These are phyloP conservation scores for Pythium aquatile DNA, from an alignment of 352 stramenopile species.

Conservation along the genomic window DNA sequence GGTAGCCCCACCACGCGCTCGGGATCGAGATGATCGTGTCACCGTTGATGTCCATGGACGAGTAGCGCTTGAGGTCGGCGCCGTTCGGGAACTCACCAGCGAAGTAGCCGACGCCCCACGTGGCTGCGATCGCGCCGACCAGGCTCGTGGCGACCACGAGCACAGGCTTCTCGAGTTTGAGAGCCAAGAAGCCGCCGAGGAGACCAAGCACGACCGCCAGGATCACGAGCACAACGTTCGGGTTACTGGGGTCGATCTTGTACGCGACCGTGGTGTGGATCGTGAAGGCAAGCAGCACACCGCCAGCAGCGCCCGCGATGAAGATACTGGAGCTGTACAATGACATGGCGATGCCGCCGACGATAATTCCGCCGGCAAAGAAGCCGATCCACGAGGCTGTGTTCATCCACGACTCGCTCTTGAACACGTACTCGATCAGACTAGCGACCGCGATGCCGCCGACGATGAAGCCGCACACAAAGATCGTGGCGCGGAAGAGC, in stretches of 20 bases:
- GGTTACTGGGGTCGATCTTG: conserved; percentile 34
- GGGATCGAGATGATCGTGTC: conserved; percentile 43
- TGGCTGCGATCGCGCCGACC: conserved; percentile 36
- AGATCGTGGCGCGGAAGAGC: conserved; percentile 48
- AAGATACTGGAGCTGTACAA: conserved; percentile 54
- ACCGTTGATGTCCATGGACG: conserved; percentile 30
- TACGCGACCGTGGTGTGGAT: conserved; percentile 44
- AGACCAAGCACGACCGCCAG: conserved; percentile 41
- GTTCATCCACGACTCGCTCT: conserved; percentile 30
- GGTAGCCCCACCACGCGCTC: conserved; percentile 59
- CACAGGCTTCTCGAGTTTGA: conserved; percentile 56
- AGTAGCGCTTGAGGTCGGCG: conserved; percentile 42
- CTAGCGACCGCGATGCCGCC: conserved; percentile 37
- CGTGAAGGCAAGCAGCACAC: conserved; percentile 44
- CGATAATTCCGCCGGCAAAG: conserved; percentile 38
- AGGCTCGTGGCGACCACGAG: conserved; percentile 55
- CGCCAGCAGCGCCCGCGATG: conserved; percentile 35
- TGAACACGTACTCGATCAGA: conserved; percentile 35
- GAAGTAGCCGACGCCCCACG: conserved; percentile 59
- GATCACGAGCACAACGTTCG: conserved; percentile 45
- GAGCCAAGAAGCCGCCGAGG: conserved; percentile 35
- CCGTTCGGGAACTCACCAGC: conserved; percentile 52
- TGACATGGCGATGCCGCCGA: conserved; percentile 33
- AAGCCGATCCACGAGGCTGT: conserved; percentile 55
- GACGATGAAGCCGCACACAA: conserved; percentile 43